Conservation (phyloP, 805 yeast species). For the Teunomyces cretensis region DNA sequence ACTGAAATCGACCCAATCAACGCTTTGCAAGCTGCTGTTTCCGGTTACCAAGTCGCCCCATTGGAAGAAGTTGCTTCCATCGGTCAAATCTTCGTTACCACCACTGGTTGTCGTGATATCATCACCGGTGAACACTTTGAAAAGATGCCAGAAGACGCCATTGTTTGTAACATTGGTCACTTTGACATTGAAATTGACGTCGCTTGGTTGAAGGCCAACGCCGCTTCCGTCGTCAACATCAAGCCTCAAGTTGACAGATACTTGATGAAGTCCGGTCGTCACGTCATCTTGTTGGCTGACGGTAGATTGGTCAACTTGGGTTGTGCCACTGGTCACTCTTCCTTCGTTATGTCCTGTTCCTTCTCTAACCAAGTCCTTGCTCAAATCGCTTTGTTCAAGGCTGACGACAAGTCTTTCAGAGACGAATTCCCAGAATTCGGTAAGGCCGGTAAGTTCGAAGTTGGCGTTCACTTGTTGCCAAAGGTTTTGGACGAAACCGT, state of each 20-base stretch:
- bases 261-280: slow-evolving; percentile 85
- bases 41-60: slow-evolving; percentile 96
- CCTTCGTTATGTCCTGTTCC: slow-evolving; percentile 98
- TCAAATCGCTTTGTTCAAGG: slow-evolving; percentile 95
- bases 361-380: slow-evolving; percentile 99
- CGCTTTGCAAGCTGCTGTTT: slow-evolving; percentile 98
- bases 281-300: slow-evolving; percentile 93
- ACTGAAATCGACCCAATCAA: slow-evolving; percentile 98
- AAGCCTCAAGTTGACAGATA: slow-evolving; percentile 99
- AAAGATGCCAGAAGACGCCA: slow-evolving; percentile 98
- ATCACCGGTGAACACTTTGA: slow-evolving; percentile 85
- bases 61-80: slow-evolving; percentile 88
- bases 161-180: slow-evolving; percentile 99
- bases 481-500: slow-evolving; percentile 98
- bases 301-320: slow-evolving; percentile 99
- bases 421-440: slow-evolving; percentile 81
- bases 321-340: slow-evolving; percentile 99
- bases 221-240: slow-evolving; percentile 91
- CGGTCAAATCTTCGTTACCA: slow-evolving; percentile 98
- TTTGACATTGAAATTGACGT: slow-evolving; percentile 99
- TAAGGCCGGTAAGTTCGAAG: slow-evolving; percentile 84
- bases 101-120: slow-evolving; percentile 99
- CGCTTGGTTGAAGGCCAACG: slow-evolving; percentile 96
- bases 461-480: slow-evolving; percentile 96
- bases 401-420: slow-evolving; percentile 79